These are phyloP conservation scores for Cladophialophora carrionii DNA, from an alignment of 2,329 filamentous ascomycete species.

Conservation along the genomic window DNA sequence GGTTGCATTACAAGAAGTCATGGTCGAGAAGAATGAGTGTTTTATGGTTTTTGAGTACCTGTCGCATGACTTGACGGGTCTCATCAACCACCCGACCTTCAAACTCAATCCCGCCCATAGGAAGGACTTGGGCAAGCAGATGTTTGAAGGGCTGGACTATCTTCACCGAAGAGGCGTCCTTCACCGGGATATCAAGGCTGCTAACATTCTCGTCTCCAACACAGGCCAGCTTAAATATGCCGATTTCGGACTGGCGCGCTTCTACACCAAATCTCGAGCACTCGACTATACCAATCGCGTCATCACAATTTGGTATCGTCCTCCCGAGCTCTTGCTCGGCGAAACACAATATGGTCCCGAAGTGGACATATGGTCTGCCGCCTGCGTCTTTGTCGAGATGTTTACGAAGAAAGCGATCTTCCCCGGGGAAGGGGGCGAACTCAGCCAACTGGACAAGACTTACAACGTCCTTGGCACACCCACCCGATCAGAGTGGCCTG, in stretches of 20 bases:
- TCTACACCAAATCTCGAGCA: slow-evolving; percentile 89
- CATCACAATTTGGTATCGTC: slow-evolving; percentile 97
- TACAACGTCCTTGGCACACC: slow-evolving; percentile 90
- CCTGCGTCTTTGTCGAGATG: slow-evolving; percentile 94
- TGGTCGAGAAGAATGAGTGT: slow-evolving; percentile 98
- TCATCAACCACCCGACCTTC: slow-evolving; percentile 93
- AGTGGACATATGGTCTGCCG: slow-evolving; percentile 95
- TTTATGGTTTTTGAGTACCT: slow-evolving; percentile 99
- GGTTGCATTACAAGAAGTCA: slow-evolving; percentile 82
- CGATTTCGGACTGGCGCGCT: slow-evolving; percentile 93
- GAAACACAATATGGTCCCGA: slow-evolving; percentile 88
- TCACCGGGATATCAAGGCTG: slow-evolving; percentile 96
- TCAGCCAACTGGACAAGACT: slow-evolving; percentile 96
- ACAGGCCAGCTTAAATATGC: slow-evolving; percentile 88
- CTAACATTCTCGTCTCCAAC: slow-evolving; percentile 92
- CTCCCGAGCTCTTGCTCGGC: slow-evolving; percentile 84
- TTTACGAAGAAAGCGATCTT: slow-evolving; percentile 94
- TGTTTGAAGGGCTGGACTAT: slow-evolving; percentile 93
- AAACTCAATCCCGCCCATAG: slow-evolving; percentile 81
- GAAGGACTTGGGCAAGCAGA: slow-evolving; percentile 88
- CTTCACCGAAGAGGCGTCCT: slow-evolving; percentile 90
- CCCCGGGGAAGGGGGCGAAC: slow-evolving; percentile 91
- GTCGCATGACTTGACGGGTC: slow-evolving; percentile 90
- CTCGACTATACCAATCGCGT: slow-evolving; percentile 98
- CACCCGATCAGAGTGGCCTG: slow-evolving; percentile 81